Conservation (phyloP, 106 monocot genomes). For the Acorus gramineus region DNA sequence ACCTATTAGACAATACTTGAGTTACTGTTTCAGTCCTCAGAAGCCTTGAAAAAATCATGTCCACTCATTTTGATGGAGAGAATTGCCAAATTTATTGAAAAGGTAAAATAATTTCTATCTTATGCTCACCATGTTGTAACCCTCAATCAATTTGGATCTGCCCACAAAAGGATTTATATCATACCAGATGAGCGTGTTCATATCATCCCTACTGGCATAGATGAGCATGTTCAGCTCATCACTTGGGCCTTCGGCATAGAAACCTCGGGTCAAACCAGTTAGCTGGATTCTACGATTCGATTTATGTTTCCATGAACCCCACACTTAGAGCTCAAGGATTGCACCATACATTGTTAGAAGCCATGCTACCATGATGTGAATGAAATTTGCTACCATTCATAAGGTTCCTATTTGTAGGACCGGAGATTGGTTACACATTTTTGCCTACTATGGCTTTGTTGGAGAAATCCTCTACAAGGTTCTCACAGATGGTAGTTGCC, state of each 20-base stretch:
- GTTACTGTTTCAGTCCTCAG: slow-evolving; percentile 4
- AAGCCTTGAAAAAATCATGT: background rate
- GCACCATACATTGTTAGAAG: slow-evolving; percentile 5
- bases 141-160: slow-evolving; percentile 1
- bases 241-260: background rate
- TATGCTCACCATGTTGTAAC: slow-evolving; percentile 15
- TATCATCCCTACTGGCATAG: slow-evolving; percentile 15
- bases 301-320: slow-evolving; percentile 2
- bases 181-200: slow-evolving; percentile 11
- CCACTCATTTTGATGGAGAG: background rate
- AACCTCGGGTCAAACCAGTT: background rate
- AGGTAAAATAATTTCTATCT: slow-evolving; percentile 12
- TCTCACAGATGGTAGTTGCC: background rate
- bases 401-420: background rate
- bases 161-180: slow-evolving; percentile 4
- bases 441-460: background rate
- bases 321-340: slow-evolving; percentile 6
- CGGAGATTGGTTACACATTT: slow-evolving; percentile 6
- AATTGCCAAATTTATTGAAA: slow-evolving; percentile 2
- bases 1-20: slow-evolving; percentile 5
- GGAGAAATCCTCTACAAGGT: slow-evolving; percentile 1
- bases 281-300: slow-evolving; percentile 4
- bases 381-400: background rate
- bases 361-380: slow-evolving; percentile 1
- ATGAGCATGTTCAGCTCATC: slow-evolving; percentile 4